Evolutionary conservation across 306 rosid genomes (phyloP), one percentile per base, ranked within the genome.

Genomic region (Acmispon strigosus): DNA sequence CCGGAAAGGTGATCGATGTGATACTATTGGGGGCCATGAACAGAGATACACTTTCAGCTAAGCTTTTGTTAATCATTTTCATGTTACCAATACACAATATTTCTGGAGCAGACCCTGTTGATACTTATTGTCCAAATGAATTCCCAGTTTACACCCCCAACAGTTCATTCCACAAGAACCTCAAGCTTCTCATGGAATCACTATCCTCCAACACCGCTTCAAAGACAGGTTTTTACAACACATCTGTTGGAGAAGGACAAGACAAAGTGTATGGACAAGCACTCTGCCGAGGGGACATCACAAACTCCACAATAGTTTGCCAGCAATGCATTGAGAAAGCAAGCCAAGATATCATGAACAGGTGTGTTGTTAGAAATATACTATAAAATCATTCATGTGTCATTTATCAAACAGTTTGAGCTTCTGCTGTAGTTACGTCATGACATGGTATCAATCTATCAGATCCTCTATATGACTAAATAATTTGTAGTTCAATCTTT

Each of bases 221-320:
- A 27, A 42, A 15, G 2, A 16, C 14, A 2, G 86, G 87, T 27
- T 85, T 66, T 81, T 79, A 75, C 47, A 39, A 63, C 65, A 37
- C 74, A 27, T 68, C 70, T 0, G 0, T 22, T 1, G 87, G 80
- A 59, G 53, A 79, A 5, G 52, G 48, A 12, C 3, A 1, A 5
- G 61, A 83, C 16, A 74, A 7, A 11, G 90, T 87, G 44, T 80
- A 81, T 11, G 96, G 90, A 45, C 90, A 77, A 70, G 76, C 87
- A 76, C 87, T 87, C 0, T 87, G 90, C 51, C 77, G 92, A 78
- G 90, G 96, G 24, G 92, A 89, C 59, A 78, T 78, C 10, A 11
- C 72, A 16, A 68, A 79, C 74, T 77, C 83, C 39, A 70, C 80
- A 8, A 6, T 32, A 1, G 72, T 59, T 24, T 89, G 96, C 48